Evolutionary conservation across 805 yeast genomes (phyloP).

Genomic region (Candida sonorensis): DNA sequence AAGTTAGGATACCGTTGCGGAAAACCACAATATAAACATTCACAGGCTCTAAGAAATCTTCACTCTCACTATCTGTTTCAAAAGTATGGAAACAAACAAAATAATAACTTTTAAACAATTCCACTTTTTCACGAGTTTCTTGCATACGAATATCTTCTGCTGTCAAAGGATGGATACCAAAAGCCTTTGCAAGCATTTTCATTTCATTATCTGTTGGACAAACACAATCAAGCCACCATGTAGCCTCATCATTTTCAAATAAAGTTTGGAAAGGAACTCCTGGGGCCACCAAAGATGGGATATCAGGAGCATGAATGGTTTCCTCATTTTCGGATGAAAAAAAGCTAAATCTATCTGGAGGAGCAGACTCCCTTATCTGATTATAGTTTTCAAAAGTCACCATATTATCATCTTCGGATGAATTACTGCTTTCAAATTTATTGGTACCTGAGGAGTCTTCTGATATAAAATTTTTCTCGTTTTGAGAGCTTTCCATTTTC

Average conservation of each 20-base stretch:
- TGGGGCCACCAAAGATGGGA: conserved; percentile 66
- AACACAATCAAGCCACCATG: conserved; percentile 95
- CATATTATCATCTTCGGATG: conserved; percentile 10
- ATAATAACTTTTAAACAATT: conserved; percentile 83
- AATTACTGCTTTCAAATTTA: conserved; percentile 8
- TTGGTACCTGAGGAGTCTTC: conserved; percentile 7
- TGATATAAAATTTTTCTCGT: conserved; percentile 8
- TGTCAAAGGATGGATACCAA: conserved; percentile 96
- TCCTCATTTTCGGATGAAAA: conserved; percentile 78
- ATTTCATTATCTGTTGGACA: conserved; percentile 95
- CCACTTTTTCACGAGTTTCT: conserved; percentile 96
- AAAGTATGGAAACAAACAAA: conserved; percentile 97
- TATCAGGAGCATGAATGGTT: conserved; percentile 84
- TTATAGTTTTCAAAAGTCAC: conserved; percentile 16
- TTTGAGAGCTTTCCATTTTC: conserved; percentile 2
- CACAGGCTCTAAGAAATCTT: conserved; percentile 77
- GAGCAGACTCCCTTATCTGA: conserved; percentile 16
- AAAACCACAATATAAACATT: conserved; percentile 70
- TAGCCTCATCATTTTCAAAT: conserved; percentile 64
- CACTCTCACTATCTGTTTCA: conserved; percentile 76
- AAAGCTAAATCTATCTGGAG: conserved; percentile 78
- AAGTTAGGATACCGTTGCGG: conserved; percentile 59
- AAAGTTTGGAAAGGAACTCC: conserved; percentile 61
- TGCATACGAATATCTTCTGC: conserved; percentile 96
- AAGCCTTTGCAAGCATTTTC: conserved; percentile 86